Base-by-base conservation (phyloP, 2,329 filamentous ascomycete genomes). In the Aspergillus flavus region DNA sequence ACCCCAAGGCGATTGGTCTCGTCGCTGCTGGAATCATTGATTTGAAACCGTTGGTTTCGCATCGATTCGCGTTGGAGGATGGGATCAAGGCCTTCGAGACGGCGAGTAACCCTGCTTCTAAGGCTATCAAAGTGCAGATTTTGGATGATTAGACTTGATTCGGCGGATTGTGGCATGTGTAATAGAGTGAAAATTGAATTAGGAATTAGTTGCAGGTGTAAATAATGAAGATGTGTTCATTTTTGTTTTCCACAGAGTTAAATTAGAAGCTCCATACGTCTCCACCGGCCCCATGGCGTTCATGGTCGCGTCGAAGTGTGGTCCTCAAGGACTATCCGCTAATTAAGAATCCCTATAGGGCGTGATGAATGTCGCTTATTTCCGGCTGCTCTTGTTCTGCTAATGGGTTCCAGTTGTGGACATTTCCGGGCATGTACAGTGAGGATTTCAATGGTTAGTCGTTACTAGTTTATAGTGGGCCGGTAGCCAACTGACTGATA, bases 21-120 rank as follows among this genome's bases (percentile, higher is more conserved):
- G 74, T 78, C 1, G 72, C 71, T 6, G 74, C 77, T 52, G 77
- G 78, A 0, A 61, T 79, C 53, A 75, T 80, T 54, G 70, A 79
- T 59, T 56, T 79, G 59, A 78, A 79, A 63, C 76, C 75, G 45
- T 65, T 79, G 34, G 76, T 79, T 12, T 79, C 78, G 12, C 76
- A 80, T 67, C 73, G 75, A 26, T 80, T 73, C 61, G 59, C 61
- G 26, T 61, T 80, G 57, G 75, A 78, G 60, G 71, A 79, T 28
- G 77, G 73, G n/a, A 54, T 73, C 16, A 69, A 75, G 45, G 78
- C 78, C 6, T 79, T 79, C 65, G 68, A 69, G 21, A 73, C 76
- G 14, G 78, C 78, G 19, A 77, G 75, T 46, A 76, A 72, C 23
- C 75, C 77, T 16, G 62, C 69, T 34, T 72, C 74, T 1, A 72